These are phyloP conservation scores for Dissophora ornata DNA, from an alignment of 192 early-diverging fungal genomes.

Conservation along the genomic window DNA sequence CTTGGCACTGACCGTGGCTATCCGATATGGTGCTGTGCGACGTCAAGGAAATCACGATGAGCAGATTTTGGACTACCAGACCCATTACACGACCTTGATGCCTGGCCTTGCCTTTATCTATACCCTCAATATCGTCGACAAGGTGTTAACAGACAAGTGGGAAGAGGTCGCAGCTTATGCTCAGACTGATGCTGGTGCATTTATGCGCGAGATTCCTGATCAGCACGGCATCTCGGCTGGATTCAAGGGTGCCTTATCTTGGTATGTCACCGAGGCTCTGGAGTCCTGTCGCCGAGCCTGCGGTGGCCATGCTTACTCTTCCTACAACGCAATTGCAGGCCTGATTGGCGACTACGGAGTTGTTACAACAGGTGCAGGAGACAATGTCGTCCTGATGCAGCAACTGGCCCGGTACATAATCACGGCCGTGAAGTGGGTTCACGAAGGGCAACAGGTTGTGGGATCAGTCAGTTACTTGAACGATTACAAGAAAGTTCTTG, in stretches of 20 bases:
- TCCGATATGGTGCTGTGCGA: constrained; percentile 70
- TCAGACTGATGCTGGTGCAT: constrained; percentile 54
- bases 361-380: constrained; percentile 64
- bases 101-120: constrained; percentile 65
- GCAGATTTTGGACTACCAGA: constrained; percentile 74
- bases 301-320: constrained; percentile 73
- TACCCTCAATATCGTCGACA: constrained; percentile 39
- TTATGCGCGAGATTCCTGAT: constrained; percentile 59
- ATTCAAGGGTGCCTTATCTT: constrained; percentile 60
- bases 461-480: constrained; percentile 54
- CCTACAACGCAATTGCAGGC: constrained; percentile 69
- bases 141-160: constrained; percentile 37
- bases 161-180: constrained; percentile 42
- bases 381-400: constrained; percentile 47
- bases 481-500: constrained; percentile 21
- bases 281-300: constrained; percentile 61
- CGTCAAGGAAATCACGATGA: constrained; percentile 67
- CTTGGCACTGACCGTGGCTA: constrained; percentile 64
- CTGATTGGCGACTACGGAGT: constrained; percentile 68
- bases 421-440: constrained; percentile 20
- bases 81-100: constrained; percentile 63
- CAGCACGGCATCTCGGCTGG: constrained; percentile 64
- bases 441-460: constrained; percentile 24
- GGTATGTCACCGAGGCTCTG: constrained; percentile 61
- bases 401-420: constrained; percentile 56